Conservation (phyloP, 108 stramenopile genomes). For the Cyclotella sp. region DNA sequence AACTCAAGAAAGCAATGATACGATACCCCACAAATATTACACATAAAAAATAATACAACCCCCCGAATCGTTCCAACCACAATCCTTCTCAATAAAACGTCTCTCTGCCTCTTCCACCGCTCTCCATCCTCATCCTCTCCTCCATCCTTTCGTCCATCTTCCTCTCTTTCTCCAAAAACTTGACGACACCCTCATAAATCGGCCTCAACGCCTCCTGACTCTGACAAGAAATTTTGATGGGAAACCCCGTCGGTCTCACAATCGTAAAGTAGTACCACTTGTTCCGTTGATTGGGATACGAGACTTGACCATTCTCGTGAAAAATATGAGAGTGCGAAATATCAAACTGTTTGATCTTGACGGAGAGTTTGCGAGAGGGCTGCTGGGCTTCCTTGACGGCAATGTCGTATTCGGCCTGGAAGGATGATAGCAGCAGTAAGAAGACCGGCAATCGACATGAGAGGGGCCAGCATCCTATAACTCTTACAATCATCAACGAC, state of each 20-base stretch:
- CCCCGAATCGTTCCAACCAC: too few relatives aligned
- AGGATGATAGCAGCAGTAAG: neutral
- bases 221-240: conserved; percentile 43
- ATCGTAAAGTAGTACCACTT: conserved; percentile 43
- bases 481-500: too few relatives aligned
- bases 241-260: conserved; percentile 27
- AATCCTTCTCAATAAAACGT: conserved; percentile 1
- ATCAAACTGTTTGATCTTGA: conserved; percentile 56
- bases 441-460: too few relatives aligned
- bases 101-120: neutral
- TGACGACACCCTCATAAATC: conserved; percentile 33
- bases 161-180: conserved; percentile 28
- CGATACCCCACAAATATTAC: too few relatives aligned
- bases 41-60: too few relatives aligned
- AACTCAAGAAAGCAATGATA: too few relatives aligned
- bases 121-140: neutral
- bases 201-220: conserved; percentile 32
- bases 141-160: neutral
- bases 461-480: too few relatives aligned
- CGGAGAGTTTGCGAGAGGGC: conserved; percentile 21
- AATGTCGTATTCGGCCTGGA: conserved; percentile 47
- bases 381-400: conserved; percentile 43
- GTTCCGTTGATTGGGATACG: neutral
- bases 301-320: neutral
- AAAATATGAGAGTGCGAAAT: conserved; percentile 38